Percentiles rank a stretch among this genome's conserved stretches.
Evolutionary conservation across 2,329 filamentous ascomycete genomes (phyloP).

Genomic region (Phialophora expanda): DNA sequence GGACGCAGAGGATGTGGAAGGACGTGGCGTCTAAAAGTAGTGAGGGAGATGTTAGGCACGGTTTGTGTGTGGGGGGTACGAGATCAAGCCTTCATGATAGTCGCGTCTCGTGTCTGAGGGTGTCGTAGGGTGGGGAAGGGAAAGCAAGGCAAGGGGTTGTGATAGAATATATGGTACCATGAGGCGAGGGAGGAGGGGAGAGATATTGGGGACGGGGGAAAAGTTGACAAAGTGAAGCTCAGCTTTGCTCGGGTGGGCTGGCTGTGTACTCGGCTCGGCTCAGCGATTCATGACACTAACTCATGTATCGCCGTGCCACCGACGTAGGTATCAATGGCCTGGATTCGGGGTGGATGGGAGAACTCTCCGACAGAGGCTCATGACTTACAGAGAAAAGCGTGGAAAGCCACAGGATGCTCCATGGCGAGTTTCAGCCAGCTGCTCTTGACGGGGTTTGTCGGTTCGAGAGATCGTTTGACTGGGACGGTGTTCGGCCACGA

Average conservation of each 20-base stretch:
- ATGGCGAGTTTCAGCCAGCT: slow-evolving; percentile 33
- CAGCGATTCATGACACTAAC: background rate
- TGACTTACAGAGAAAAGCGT: slow-evolving; percentile 29
- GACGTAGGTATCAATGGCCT: background rate
- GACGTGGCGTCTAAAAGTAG: slow-evolving; percentile 23
- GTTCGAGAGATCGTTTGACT: background rate
- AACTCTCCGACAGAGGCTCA: background rate
- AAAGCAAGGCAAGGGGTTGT: background rate
- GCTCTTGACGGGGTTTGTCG: slow-evolving; percentile 28
- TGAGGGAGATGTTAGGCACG: background rate
- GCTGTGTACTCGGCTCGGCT: background rate
- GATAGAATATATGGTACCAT: background rate
- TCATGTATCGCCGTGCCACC: background rate
- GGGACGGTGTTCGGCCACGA: slow-evolving; percentile 34
- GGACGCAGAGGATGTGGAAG: slow-evolving; percentile 24
- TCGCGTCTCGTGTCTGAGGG: background rate
- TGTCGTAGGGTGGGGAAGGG: too few relatives aligned
- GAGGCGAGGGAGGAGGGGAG: background rate
- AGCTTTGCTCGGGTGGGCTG: too few relatives aligned
- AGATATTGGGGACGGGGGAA: background rate
- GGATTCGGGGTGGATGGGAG: background rate
- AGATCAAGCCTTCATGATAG: background rate
- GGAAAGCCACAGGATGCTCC: slow-evolving; percentile 33
- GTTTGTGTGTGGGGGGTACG: too few relatives aligned
- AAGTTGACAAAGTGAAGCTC: background rate